Conservation (phyloP, 805 yeast species). For the Cyberlindnera japonica region DNA sequence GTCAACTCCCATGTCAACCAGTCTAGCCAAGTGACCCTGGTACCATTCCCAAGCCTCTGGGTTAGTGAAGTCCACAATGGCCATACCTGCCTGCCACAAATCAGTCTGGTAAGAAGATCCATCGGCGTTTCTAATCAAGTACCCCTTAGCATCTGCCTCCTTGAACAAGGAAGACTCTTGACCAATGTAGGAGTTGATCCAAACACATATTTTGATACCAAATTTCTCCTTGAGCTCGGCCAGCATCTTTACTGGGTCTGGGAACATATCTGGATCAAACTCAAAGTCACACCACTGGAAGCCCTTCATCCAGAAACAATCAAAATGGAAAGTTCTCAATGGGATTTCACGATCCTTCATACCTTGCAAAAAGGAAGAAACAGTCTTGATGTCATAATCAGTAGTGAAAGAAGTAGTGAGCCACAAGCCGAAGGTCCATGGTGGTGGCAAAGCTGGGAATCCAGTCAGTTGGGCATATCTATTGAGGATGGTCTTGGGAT, state of each 20-base stretch:
- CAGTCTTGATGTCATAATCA: slow-evolving; percentile 22
- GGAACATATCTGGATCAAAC: slow-evolving; percentile 23
- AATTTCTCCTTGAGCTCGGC: slow-evolving; percentile 34
- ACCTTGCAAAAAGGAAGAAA: slow-evolving; percentile 20
- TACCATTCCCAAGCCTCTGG: slow-evolving; percentile 24
- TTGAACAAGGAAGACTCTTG: slow-evolving; percentile 20
- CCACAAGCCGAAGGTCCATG: slow-evolving; percentile 26
- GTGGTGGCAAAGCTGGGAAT: slow-evolving; percentile 23
- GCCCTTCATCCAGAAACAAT: slow-evolving; percentile 26
- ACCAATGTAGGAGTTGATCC: slow-evolving; percentile 24
- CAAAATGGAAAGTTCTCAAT: slow-evolving; percentile 23
- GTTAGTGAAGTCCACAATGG: slow-evolving; percentile 22
- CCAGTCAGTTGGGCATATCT: slow-evolving; percentile 24
- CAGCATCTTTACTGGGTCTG: slow-evolving; percentile 22
- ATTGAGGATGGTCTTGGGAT: slow-evolving; percentile 22
- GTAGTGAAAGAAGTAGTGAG: slow-evolving; percentile 24
- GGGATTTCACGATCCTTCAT: slow-evolving; percentile 25
- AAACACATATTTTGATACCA: slow-evolving; percentile 33
- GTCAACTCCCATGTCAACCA: slow-evolving; percentile 24
- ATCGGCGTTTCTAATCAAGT: slow-evolving; percentile 19
- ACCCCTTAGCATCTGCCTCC: slow-evolving; percentile 20
- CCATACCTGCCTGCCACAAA: slow-evolving; percentile 27
- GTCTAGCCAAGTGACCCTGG: slow-evolving; percentile 13
- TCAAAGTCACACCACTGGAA: slow-evolving; percentile 26
- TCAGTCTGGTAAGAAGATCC: slow-evolving; percentile 22